Evolutionary conservation across 2,329 filamentous ascomycete species (phyloP), one percentile per base, ranked within the genome.

Genomic region (Penicillium occitanis): DNA sequence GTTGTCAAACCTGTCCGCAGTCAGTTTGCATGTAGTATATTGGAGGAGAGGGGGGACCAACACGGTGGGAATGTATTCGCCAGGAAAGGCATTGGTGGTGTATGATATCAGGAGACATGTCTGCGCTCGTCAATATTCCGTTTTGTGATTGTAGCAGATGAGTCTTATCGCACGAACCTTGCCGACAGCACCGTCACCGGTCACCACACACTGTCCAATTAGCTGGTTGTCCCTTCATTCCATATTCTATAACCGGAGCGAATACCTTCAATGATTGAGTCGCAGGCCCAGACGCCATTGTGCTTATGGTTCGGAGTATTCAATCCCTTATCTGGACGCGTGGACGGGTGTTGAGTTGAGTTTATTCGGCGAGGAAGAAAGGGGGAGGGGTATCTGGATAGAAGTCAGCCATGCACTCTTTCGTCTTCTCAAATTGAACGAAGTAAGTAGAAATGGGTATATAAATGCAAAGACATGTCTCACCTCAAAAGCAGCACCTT

Each of bases 61-160:
- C 78, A 99, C 95, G 74, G 95, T 99, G 72, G 95, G 95, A 74
- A 99, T 98, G 82, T 99, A 99, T 86, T 99, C 95, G 80, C 95
- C 95, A n/a, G 95, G 95, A 80, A 99, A 99, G 71, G 95, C 95
- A 84, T 98, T 99, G 70, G 95, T 99, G 70, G 95, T 98, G 84
- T 99, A 99, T 63, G 94, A 98, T 79, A 99, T 99, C 75, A 99
- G 89, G 68, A 99, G 89, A 85, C 95, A 99, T 86, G 95, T 99
- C 94, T 97, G 70, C 53, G 65, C 68, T 40, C 19, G 53, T 57
- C 53, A 57, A 40, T 22, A 50, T 51, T 51, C 30, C 5, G 11
- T 63, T 25, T 8, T 13, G 5, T 44, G 40, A 11, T 25, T 25
- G 22, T 25, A 25, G 22, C 25, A 25, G 25, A 37, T 22, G 13